A percentile compares a stretch with the other conserved stretches of the same genome.
Conservation (phyloP, 2,329 filamentous ascomycete species). For the Verticillium zaregamsianum region DNA sequence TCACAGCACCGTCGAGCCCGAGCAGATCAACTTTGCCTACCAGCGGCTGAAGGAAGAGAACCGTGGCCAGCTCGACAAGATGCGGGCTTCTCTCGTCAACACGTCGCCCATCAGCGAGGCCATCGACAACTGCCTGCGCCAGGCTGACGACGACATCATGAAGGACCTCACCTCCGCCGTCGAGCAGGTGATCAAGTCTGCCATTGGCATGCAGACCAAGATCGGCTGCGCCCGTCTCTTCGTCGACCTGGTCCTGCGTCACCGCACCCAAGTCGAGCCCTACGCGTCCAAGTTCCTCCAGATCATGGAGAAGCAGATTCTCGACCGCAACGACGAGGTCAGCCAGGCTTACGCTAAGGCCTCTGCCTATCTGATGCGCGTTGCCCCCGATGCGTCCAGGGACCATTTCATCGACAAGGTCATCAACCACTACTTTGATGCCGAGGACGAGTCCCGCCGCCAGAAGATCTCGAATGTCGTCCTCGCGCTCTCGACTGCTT, state of each 20-base stretch:
- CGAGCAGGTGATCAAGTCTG: conserved; percentile 75
- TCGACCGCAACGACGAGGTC: conserved; percentile 93
- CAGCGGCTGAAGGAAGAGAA: conserved; percentile 84
- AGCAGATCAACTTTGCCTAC: conserved; percentile 88
- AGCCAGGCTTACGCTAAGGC: conserved; percentile 83
- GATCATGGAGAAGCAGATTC: conserved; percentile 72
- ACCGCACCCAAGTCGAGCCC: conserved; percentile 68
- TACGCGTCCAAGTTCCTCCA: conserved; percentile 74
- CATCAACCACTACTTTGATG: conserved; percentile 72
- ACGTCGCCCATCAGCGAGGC: conserved; percentile 88
- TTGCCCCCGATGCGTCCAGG: conserved; percentile 44
- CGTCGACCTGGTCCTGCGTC: conserved; percentile 77
- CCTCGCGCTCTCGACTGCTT: conserved; percentile 76
- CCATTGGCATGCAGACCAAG: conserved; percentile 89
- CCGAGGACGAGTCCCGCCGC: conserved; percentile 72
- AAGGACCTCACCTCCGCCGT: conserved; percentile 66
- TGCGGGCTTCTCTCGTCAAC: conserved; percentile 76
- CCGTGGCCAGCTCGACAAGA: conserved; percentile 84
- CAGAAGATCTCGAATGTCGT: conserved; percentile 80
- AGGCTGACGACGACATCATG: conserved; percentile 77
- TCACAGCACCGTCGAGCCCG: conserved; percentile 82
- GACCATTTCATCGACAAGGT: conserved; percentile 47
- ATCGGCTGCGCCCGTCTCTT: conserved; percentile 85
- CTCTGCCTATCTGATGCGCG: conserved; percentile 76
- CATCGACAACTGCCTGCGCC: conserved; percentile 82